Percentiles rank a stretch among this genome's conserved stretches.
phyloP scores from a whole-genome alignment of 1,284 basidiomycete genomes.

The Irpex sp. region DNA sequence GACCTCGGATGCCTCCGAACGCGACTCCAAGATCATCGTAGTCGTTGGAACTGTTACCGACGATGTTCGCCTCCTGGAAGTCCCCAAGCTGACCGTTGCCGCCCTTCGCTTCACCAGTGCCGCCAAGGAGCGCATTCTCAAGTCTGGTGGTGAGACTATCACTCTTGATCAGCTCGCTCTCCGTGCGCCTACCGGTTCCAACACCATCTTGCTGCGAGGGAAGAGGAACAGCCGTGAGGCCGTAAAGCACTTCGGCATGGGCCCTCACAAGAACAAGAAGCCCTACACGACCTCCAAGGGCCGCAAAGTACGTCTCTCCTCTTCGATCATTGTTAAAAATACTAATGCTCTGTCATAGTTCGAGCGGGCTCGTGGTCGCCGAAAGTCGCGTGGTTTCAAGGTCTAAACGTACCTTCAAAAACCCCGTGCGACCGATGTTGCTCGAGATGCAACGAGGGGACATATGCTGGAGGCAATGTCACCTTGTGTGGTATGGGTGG shows the following conservation, averaged over 20 bases:
- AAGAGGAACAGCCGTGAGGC: conserved; percentile 93
- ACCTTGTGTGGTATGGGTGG: conserved; percentile 18
- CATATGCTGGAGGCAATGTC: conserved; percentile 5
- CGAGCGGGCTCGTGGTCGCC: conserved; percentile 88
- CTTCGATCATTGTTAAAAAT: not conserved
- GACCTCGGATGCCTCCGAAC: conserved; percentile 65
- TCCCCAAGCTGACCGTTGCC: conserved; percentile 92
- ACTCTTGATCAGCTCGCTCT: conserved; percentile 97
- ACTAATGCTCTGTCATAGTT: conserved; percentile 40
- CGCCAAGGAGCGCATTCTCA: conserved; percentile 92
- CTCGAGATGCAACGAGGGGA: conserved; percentile 13
- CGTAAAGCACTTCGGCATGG: conserved; percentile 96
- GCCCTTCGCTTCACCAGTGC: conserved; percentile 93
- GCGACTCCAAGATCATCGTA: conserved; percentile 83
- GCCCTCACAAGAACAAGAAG: conserved; percentile 90
- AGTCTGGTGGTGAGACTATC: conserved; percentile 91
- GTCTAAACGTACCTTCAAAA: conserved; percentile 48
- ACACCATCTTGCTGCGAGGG: conserved; percentile 91
- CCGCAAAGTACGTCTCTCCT: conserved; percentile 63
- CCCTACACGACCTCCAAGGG: conserved; percentile 93
- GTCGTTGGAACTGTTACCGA: conserved; percentile 93
- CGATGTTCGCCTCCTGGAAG: conserved; percentile 82
- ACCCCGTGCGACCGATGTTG: conserved; percentile 18
- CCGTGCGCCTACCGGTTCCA: conserved; percentile 90
- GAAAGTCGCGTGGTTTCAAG: conserved; percentile 90